Evolutionary conservation across 1,284 basidiomycete genomes (phyloP), one percentile per base, ranked within the genome.

Genomic region (Ustilago esculenta): DNA sequence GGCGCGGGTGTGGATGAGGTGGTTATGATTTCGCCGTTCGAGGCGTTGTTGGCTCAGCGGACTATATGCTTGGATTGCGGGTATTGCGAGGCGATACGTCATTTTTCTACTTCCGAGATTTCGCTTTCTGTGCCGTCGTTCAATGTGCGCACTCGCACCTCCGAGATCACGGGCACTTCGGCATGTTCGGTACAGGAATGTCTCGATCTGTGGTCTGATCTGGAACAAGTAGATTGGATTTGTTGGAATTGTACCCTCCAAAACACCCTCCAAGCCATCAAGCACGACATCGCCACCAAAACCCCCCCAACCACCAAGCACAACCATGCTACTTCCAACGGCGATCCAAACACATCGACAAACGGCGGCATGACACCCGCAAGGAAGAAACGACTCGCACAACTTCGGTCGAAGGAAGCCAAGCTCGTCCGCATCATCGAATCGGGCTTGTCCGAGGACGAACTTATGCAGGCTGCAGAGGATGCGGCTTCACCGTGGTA

Each of bases 151-250:
- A 64, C 60, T 10, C 64, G 48, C 8, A 66, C 65, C 2, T 61
- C 65, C 6, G 50, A 65, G 12, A 39, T 56, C 43, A 64, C 61
- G 3, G 69, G 69, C 39, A 72, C 69, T 11, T 64, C 57, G 15
- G 60, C 67, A 3, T 75, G 73, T 45, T 72, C 68, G 9, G 32
- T 81, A 10, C 68, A 79, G 53, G 67, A 74, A 32, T 79, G 77
- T 32, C 50, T 81, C 0, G 69, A 45, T 4, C 23, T 56, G 17
- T 80, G 77, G 77, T 67, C 68, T 20, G 57, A 75, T 41, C 51
- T 81, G 33, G 80, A 81, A 44, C 63, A 64, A 37, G 67, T 81
- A 8, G 79, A 81, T 17, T 81, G 80, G 80, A 68, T 67, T 21
- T 81, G 80, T 55, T 73, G 70, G 63, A 67, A 70, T n/a, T 81